Base-by-base conservation (phyloP, 2,329 filamentous ascomycete genomes). In the Phyllosticta citrichinensis region DNA sequence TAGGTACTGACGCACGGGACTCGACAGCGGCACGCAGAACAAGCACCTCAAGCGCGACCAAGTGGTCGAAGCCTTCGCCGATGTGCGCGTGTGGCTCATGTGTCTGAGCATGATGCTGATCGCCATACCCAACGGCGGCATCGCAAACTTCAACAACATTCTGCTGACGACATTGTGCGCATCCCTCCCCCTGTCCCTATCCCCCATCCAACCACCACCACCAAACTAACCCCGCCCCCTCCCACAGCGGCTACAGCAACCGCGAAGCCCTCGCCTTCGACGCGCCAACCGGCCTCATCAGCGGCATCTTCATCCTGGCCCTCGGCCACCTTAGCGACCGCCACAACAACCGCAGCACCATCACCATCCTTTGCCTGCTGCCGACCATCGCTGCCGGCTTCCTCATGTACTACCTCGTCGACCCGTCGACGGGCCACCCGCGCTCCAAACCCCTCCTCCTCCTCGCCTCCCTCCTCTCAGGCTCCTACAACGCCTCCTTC, bases 301-400 rank as follows among this genome's bases (percentile, higher is more conserved):
- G 75, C 19, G 73, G 76, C 57, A 69, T 77, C 35, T 73, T 73
- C 2, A 70, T 78, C 4, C 68, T 77, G 2, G 67, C 74, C 3
- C 72, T 74, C 1, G 73, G 75, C 25, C 73, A 73, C 20, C 60
- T 72, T 14, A 74, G 76, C 17, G 74, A 77, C 33, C 69, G 66
- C 17, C 71, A 67, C 54, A 71, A 74, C 24, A 67, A 75, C 59
- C 53, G 51, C 17, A 51, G 24, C 63, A 71, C 74, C 3, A 72
- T 75, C 65, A 75, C 78, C 64, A 69, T 75, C 47, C 68, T 75
- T 40, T 73, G 76, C 57, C 73, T 77, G n/a, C 69, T 80, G 17
- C 78, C 78, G 0, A 77, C 74, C 0, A 77, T 81, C 52, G 70
- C 79, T 20, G 77, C 77, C 3, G 79, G 75, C 2, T 70, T 70